Evolutionary conservation across 2,329 filamentous ascomycete genomes (phyloP), one percentile per base, ranked within the genome.

Genomic region (Bipolaris oryzae): DNA sequence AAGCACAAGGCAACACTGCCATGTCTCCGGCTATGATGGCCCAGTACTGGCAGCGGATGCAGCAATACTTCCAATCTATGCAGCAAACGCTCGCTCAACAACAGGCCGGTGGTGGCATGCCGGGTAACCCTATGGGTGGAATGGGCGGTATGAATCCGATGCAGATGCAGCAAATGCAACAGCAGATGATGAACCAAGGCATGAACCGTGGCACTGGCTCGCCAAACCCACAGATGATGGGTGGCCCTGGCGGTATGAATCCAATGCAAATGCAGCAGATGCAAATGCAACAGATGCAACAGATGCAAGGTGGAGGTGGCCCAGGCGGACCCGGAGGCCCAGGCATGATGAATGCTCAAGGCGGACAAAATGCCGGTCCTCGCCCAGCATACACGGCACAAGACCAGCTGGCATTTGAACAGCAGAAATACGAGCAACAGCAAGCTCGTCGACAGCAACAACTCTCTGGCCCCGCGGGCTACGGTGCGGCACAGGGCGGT

Each of bases 1-100:
- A 74, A 58, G 69, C 64, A 33, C 74, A 73, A 58, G 71, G 66
- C 38, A 71, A 66, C 46, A 68, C 58, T 28, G 89, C 89, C 61
- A 96, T 98, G 90, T 96, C 91, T 18, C 94, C 94, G 0, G 92
- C 96, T 71, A 89, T 96, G 82, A 97, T 98, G 92, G 95, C 95
- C 2, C 93, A 97, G 76, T 97, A 98, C 79, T 96, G 95, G 87
- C 92, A 96, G 76, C 87, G 93, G 45, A 98, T 99, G 94, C 95
- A 99, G 77, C 91, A 96, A 75, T 96, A 96, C 78, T 96, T 97
- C 77, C 84, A 89, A 55, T 88, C 96, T 85, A 95, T 96, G 91
- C 92, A 96, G 77, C 91, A 94, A 70, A 89, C 95, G 74, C 91
- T 96, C 85, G 89, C 88, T 46, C 61, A 74, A 37, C 70, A 75